Evolutionary conservation across 176 grass and related monocot genomes (phyloP), one percentile per base, ranked within the genome.

Genomic region (Oryza coarctata): DNA sequence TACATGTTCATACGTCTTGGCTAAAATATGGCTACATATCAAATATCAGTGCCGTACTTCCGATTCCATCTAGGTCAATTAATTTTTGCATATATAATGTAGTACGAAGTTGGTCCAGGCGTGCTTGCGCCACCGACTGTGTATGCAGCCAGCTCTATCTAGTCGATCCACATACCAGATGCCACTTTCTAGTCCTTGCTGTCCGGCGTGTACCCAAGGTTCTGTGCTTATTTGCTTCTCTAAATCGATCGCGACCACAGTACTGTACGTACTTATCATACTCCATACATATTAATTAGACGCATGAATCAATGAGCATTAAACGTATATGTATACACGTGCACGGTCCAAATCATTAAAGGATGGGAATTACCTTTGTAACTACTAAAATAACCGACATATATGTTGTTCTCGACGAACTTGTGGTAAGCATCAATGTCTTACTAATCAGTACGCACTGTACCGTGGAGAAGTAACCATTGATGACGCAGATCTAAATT

Each of bases 171-270:
- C 55, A 23, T 58, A 3, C 13, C 9, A 23, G 8, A 23, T 25
- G 2, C n/a, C 55, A 10, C 15, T 34, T 83, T 75, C 22, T 28
- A 12, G 34, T 23, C 63, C 27, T 29, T 8, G 73, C 17, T 41
- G 18, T 18, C 70, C 26, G 26, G 43, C 4, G 27, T 73, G n/a
- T 65, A 9, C 73, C 45, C 64, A 61, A 77, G 65, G 60, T 85
- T 85, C 50, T 62, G 65, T 44, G 47, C 6, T 70, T 77, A 61
- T 49, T 84, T 39, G 34, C 20, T 57, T n/a, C 20, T 9, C 17
- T 18, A 55, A 55, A 55, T 55, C 49, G 49, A 55, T 55, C 13
- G 14, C 45, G 45, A 49, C 45, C 47, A 50, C 47, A 14, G 41
- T 44, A 50, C 47, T 50, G 4, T 6, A 20, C 17, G 4, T 55